Percentiles rank a stretch among this genome's conserved stretches.
Conservation (phyloP, 805 yeast species). For the Jamesozyma rosinii region DNA sequence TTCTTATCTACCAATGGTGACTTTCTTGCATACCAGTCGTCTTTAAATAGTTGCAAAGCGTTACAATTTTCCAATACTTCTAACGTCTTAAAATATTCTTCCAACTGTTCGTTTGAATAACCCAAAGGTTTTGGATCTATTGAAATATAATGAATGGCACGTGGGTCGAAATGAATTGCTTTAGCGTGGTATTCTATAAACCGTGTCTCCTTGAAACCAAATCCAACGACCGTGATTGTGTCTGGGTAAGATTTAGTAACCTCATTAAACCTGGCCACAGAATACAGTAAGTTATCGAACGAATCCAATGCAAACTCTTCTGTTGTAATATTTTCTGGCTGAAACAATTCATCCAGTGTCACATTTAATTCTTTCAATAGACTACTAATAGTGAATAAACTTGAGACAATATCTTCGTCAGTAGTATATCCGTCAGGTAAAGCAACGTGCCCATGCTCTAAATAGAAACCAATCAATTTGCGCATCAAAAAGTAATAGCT, state of each 20-base stretch:
- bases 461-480: slow-evolving; percentile 18
- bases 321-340: slow-evolving; percentile 29
- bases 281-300: slow-evolving; percentile 63
- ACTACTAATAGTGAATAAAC: not conserved
- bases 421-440: slow-evolving; percentile 4
- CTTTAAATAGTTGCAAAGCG: slow-evolving; percentile 46
- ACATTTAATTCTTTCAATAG: slow-evolving; percentile 6
- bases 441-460: not conserved
- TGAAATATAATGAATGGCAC: slow-evolving; percentile 43
- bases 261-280: slow-evolving; percentile 46
- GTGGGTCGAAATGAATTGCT: slow-evolving; percentile 38
- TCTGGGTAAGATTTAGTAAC: slow-evolving; percentile 40
- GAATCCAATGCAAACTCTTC: slow-evolving; percentile 78
- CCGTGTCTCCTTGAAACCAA: slow-evolving; percentile 60
- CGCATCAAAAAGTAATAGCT: slow-evolving; percentile 44
- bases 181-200: slow-evolving; percentile 46
- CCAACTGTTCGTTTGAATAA: slow-evolving; percentile 17
- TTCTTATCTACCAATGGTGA: slow-evolving; percentile 41
- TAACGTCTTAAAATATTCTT: slow-evolving; percentile 41
- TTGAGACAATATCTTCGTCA: slow-evolving; percentile 6
- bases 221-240: slow-evolving; percentile 53
- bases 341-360: slow-evolving; percentile 12
- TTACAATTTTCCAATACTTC: slow-evolving; percentile 38
- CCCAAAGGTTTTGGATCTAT: slow-evolving; percentile 44
- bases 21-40: slow-evolving; percentile 51